phyloP scores from a whole-genome alignment of 257 asterid genomes.

The Cinchona pubescens region DNA sequence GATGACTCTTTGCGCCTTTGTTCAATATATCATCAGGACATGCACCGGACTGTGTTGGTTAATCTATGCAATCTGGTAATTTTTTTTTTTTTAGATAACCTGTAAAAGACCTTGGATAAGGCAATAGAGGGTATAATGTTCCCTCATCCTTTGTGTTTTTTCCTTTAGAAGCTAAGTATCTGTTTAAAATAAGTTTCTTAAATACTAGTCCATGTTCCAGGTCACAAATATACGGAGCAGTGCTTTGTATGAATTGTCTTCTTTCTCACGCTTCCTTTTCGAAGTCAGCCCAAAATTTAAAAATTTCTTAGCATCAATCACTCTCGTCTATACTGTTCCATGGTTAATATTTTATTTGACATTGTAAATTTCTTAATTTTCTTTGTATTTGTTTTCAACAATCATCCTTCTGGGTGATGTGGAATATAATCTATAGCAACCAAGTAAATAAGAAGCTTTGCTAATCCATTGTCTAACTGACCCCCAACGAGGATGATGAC shows the following conservation, averaged over 20 bases:
- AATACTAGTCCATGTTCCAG: background rate
- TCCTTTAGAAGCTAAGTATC: no score
- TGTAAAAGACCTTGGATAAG: background rate
- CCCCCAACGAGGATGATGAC: background rate
- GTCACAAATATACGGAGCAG: background rate
- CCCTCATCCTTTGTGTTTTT: background rate
- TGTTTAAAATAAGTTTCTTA: background rate
- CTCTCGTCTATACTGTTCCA: no score
- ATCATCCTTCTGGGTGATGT: no score
- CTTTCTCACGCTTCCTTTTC: background rate
- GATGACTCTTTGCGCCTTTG: conserved; percentile 4
- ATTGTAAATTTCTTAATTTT: no score
- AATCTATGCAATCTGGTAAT: background rate
- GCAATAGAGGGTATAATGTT: background rate
- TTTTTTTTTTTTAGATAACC: background rate
- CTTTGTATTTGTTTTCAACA: no score
- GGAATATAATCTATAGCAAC: no score
- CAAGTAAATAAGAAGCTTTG: no score
- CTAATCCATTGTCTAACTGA: no score
- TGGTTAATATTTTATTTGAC: no score
- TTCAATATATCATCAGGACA: conserved; percentile 6
- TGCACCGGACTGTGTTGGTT: background rate
- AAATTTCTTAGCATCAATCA: no score
- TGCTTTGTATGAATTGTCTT: background rate
- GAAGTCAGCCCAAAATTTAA: background rate